Evolutionary conservation across 768 basidiomycete species (phyloP).

Genomic region (Peribolospora baueri): DNA sequence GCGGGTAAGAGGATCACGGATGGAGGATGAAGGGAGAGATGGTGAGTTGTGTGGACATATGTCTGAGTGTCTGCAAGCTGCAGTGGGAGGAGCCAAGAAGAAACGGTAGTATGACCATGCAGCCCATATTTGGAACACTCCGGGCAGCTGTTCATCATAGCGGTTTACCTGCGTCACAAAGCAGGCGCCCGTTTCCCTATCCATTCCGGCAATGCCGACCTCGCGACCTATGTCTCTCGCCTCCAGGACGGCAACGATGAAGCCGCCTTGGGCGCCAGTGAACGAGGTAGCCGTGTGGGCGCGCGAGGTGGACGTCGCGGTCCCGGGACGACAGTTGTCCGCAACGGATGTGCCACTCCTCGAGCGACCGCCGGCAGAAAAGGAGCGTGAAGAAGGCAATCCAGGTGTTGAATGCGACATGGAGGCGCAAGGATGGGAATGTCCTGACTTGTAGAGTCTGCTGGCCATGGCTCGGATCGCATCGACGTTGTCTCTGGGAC

Average conservation of each 20-base stretch:
- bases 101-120: not conserved
- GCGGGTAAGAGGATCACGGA: conserved; percentile 53
- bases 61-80: conserved; percentile 69
- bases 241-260: conserved; percentile 7
- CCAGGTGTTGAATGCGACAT: too few relatives aligned
- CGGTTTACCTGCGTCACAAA: conserved; percentile 44
- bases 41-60: conserved; percentile 67
- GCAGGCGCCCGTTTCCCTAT: conserved; percentile 49
- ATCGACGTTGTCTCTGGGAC: too few relatives aligned
- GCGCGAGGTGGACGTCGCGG: too few relatives aligned
- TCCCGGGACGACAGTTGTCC: too few relatives aligned
- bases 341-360: too few relatives aligned
- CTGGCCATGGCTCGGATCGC: too few relatives aligned
- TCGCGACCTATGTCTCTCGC: conserved; percentile 38
- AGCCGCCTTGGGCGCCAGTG: not conserved
- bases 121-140: not conserved
- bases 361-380: too few relatives aligned
- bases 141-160: not conserved
- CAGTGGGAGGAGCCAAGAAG: too few relatives aligned
- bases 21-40: conserved; percentile 55
- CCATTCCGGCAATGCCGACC: conserved; percentile 67
- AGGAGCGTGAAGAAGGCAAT: too few relatives aligned
- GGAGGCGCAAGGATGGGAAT: too few relatives aligned
- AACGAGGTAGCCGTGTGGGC: not conserved
- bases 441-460: too few relatives aligned